Evolutionary conservation across 352 stramenopile genomes (phyloP).

Genomic region (Pythium pyrilobum): DNA sequence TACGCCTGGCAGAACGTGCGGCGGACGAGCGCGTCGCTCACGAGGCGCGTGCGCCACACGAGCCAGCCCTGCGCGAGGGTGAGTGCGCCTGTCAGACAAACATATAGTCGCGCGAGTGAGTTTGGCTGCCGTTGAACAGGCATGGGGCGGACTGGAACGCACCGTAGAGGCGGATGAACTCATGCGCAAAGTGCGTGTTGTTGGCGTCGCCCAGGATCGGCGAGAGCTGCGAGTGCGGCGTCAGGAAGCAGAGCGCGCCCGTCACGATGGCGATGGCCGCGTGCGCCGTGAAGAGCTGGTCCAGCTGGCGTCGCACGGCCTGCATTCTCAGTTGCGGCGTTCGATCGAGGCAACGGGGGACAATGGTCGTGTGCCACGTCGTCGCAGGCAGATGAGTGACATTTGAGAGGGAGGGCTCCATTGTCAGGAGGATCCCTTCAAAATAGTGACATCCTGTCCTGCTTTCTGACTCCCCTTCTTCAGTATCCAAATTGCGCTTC

Average conservation of each 20-base stretch:
- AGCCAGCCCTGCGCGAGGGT: constrained; percentile 83
- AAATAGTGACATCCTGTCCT: constrained; percentile 2
- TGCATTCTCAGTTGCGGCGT: no score
- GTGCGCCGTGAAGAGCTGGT: constrained; percentile 76
- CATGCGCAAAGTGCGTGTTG: constrained; percentile 81
- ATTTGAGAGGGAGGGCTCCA: no score
- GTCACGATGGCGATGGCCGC: constrained; percentile 62
- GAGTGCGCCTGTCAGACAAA: constrained; percentile 39
- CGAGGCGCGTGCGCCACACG: constrained; percentile 80
- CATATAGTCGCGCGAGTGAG: background rate
- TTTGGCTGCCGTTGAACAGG: background rate
- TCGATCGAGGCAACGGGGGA: no score
- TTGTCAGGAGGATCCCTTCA: no score
- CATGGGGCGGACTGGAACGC: background rate
- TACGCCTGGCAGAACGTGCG: constrained; percentile 87
- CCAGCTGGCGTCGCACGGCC: constrained; percentile 67
- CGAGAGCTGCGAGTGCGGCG: constrained; percentile 75
- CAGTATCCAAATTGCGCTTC: background rate
- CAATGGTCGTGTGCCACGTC: background rate
- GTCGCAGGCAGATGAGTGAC: background rate
- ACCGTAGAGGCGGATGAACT: constrained; percentile 86
- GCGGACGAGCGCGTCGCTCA: constrained; percentile 78
- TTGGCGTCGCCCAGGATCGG: constrained; percentile 65
- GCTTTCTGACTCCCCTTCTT: background rate
- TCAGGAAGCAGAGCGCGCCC: constrained; percentile 66